These are phyloP conservation scores for Oryza glaberrima DNA, from an alignment of 176 grass and related monocot species.

Conservation along the genomic window DNA sequence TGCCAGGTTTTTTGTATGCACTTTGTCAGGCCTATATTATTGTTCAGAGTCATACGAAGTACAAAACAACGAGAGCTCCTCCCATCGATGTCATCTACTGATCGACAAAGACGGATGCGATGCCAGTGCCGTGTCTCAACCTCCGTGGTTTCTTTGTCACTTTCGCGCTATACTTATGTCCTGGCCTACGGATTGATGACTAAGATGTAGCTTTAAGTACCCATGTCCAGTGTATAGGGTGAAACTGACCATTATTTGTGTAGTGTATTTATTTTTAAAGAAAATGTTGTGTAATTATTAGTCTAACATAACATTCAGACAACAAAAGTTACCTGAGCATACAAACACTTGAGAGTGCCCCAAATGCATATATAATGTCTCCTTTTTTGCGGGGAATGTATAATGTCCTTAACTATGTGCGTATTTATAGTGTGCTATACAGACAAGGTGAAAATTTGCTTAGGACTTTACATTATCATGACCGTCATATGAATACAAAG, in stretches of 20 bases:
- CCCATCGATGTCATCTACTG: neutral
- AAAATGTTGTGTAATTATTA: neutral
- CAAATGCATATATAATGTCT: neutral
- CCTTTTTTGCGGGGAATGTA: no score
- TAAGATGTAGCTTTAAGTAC: neutral
- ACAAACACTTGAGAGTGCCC: neutral
- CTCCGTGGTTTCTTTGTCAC: neutral
- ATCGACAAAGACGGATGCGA: neutral
- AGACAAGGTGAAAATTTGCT: neutral
- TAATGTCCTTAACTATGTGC: neutral
- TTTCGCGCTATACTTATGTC: neutral
- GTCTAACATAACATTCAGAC: no score
- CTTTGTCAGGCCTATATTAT: neutral
- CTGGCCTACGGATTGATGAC: neutral
- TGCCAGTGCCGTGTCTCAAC: neutral
- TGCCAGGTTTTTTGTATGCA: neutral
- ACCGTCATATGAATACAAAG: neutral
- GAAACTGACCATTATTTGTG: neutral
- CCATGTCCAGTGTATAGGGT: neutral
- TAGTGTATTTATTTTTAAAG: neutral
- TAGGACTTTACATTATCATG: neutral
- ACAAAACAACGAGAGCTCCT: conserved; percentile 5
- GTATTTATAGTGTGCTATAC: neutral
- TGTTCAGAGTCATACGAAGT: neutral
- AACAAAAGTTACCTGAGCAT: no score